Percentiles rank a stretch among this genome's conserved stretches.
Conservation (phyloP, 805 yeast genomes). For the Metschnikowia anglica region DNA sequence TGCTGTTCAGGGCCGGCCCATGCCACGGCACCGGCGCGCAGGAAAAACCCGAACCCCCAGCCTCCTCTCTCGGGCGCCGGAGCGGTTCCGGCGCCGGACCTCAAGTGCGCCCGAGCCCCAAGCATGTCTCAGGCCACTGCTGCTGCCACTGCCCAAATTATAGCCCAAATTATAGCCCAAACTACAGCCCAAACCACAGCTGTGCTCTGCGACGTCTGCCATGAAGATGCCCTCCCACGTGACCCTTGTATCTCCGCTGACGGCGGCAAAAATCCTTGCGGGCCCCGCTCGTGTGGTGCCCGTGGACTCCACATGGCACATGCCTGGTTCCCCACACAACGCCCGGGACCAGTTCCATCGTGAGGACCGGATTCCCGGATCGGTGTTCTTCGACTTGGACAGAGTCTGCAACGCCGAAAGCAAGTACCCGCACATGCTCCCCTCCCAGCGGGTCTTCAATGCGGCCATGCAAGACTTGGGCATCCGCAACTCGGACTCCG, state of each 20-base stretch:
- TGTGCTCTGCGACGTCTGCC: too few relatives aligned
- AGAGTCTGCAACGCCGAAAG: constrained; percentile 40
- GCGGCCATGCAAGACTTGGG: constrained; percentile 56
- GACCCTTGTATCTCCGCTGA: constrained; percentile 3
- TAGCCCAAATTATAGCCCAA: too few relatives aligned
- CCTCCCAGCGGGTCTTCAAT: constrained; percentile 57
- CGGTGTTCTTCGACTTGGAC: constrained; percentile 23
- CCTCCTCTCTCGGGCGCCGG: too few relatives aligned
- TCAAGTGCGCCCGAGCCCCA: too few relatives aligned
- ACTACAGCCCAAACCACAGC: too few relatives aligned
- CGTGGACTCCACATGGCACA: constrained; percentile 88
- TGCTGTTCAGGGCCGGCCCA: too few relatives aligned
- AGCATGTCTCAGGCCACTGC: too few relatives aligned
- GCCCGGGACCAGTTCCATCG: constrained; percentile 56
- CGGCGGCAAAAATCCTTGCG: constrained; percentile 12
- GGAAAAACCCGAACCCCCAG: too few relatives aligned
- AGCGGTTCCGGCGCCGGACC: too few relatives aligned
- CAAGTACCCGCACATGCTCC: constrained; percentile 89
- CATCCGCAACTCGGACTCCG: constrained; percentile 48
- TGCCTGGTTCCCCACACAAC: constrained; percentile 69
- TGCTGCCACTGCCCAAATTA: too few relatives aligned
- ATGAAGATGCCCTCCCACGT: neutral
- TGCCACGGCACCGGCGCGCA: too few relatives aligned
- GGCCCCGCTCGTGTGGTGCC: constrained; percentile 43
- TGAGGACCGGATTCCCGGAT: constrained; percentile 47